phyloP scores from a whole-genome alignment of 2,329 filamentous ascomycete genomes.

The Fusarium stilboides region DNA sequence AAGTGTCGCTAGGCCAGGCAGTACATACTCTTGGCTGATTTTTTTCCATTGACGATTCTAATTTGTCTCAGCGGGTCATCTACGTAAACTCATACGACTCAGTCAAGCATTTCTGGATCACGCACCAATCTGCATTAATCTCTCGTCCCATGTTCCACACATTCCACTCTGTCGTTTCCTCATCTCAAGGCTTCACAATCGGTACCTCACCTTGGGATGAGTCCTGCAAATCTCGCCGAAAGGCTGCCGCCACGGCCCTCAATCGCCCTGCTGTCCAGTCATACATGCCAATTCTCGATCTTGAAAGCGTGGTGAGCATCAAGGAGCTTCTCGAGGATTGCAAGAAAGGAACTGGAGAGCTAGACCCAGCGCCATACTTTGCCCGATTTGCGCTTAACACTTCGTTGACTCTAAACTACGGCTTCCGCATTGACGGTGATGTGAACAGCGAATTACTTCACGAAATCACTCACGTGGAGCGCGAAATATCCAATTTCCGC shows the following conservation, averaged over 20 bases:
- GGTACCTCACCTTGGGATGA: constrained; percentile 89
- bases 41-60: not conserved
- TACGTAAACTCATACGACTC: constrained; percentile 85
- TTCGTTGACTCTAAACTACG: constrained; percentile 84
- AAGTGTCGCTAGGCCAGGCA: constrained; percentile 9
- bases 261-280: constrained; percentile 82
- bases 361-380: constrained; percentile 82
- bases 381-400: constrained; percentile 84
- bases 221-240: constrained; percentile 81
- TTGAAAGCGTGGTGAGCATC: constrained; percentile 80
- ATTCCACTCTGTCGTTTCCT: constrained; percentile 84
- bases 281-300: constrained; percentile 87
- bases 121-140: constrained; percentile 82
- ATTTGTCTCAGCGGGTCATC: constrained; percentile 70
- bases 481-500: constrained; percentile 81
- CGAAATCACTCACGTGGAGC: constrained; percentile 83
- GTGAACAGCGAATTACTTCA: constrained; percentile 76
- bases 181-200: constrained; percentile 84
- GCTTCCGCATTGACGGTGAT: constrained; percentile 80
- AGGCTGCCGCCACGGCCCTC: constrained; percentile 83
- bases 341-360: constrained; percentile 71
- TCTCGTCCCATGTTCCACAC: constrained; percentile 85
- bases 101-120: constrained; percentile 82
- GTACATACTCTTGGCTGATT: too few relatives aligned
- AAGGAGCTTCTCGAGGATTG: constrained; percentile 79